Base-by-base conservation (phyloP, 208 protist genomes). In the Leptomonas pyrrhocoris region DNA sequence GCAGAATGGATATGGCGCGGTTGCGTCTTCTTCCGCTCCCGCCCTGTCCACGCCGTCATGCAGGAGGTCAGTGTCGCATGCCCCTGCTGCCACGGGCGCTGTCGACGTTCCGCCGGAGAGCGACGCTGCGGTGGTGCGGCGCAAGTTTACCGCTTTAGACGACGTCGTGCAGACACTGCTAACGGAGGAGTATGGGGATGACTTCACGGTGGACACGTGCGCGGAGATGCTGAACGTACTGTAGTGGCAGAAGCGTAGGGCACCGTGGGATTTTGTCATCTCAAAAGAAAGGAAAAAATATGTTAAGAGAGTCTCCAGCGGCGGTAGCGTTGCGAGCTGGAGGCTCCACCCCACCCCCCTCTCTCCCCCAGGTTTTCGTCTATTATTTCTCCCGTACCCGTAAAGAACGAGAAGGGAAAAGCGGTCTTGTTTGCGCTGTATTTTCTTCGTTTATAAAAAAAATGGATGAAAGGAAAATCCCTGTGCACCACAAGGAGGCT, bases 151-250 rank as follows among this genome's bases (percentile, higher is more conserved):
- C 13, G 65, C 68, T 5, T 51, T 81, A 23, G 60, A 69, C 21
- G 70, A 81, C 40, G 56, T 75, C 13, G 60, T 81, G 30, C 62
- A 69, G 61, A 81, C 68, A 25, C 28, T 77, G 40, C 64, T 90
- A 27, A 68, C 64, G 54, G 74, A 78, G 61, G 79, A 84, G 73
- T 85, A 86, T 51, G 70, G 53, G 11, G 69, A 63, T 3, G 79
- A 80, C 43, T 68, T 76, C 30, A 74, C 77, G 28, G 70, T 83
- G 13, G 61, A 80, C n/a, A 59, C 74, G 30, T 71, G 80, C n/a
- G 79, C 60, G 3, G 85, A 85, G 58, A 49, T 85, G 54, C 55
- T 90, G 2, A 73, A 73, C 60, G 4, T 73, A 1, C 49, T 67
- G 48, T 67, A 21, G 54, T 38, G 16, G 15, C 12, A 30, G 18